Conservation (phyloP, 2,329 filamentous ascomycete species). For the Diaporthe sp. region DNA sequence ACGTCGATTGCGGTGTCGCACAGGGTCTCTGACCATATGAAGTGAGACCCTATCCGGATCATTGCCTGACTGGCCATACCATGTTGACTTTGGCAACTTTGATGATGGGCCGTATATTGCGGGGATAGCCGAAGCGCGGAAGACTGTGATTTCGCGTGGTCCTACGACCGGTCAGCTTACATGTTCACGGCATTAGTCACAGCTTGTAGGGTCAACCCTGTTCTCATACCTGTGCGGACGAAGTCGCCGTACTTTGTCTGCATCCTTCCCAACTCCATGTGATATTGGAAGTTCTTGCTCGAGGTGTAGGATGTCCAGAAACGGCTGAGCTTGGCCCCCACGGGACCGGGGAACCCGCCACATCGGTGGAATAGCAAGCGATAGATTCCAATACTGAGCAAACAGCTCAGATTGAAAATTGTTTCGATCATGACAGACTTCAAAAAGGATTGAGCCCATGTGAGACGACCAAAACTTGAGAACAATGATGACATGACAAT, state of each 20-base stretch:
- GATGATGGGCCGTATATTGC: conserved; percentile 43
- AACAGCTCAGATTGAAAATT: not conserved
- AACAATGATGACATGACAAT: not conserved
- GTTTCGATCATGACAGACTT: not conserved
- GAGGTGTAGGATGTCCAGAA: conserved; percentile 14
- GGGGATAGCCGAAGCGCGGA: conserved; percentile 37
- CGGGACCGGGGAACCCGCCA: not conserved
- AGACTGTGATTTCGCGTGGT: conserved; percentile 26
- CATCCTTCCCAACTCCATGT: conserved; percentile 17
- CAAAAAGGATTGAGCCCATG: not conserved
- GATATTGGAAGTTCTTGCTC: conserved; percentile 8
- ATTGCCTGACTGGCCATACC: conserved; percentile 39
- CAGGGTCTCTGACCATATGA: not conserved
- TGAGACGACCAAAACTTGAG: not conserved
- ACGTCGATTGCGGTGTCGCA: not conserved
- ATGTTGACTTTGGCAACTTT: conserved; percentile 40
- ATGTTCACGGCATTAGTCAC: not conserved
- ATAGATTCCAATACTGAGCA: conserved; percentile 9
- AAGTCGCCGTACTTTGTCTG: conserved; percentile 24
- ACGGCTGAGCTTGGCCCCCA: conserved; percentile 1
- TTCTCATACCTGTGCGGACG: conserved; percentile 24
- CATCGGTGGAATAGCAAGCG: conserved; percentile 22
- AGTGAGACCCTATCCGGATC: not conserved
- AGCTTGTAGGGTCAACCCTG: too few species aligned
- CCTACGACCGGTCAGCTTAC: not conserved